Percentiles rank a stretch among this genome's conserved stretches.
These are phyloP conservation scores for Phytophthora sansomeana DNA, from an alignment of 352 stramenopile genomes.

Conservation along the genomic window DNA sequence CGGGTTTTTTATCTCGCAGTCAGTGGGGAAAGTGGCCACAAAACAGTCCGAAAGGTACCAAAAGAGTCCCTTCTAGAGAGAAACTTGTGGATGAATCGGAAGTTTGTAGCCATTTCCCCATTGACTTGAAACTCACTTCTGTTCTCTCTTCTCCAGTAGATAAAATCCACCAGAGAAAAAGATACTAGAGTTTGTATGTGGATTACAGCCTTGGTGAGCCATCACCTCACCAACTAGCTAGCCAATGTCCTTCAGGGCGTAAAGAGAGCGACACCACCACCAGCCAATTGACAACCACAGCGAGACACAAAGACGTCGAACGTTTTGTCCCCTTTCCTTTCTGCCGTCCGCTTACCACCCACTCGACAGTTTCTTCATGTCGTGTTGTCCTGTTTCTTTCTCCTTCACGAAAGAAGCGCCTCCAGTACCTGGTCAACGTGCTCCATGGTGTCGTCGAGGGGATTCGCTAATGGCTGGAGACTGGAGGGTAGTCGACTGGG, in stretches of 20 bases:
- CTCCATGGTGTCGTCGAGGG: conserved; percentile 76
- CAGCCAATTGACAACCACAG: conserved; percentile 25
- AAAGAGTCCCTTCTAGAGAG: no score
- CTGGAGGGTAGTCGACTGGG: no score
- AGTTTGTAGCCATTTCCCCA: no score
- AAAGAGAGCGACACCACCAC: conserved; percentile 7
- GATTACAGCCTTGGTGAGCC: conserved; percentile 86
- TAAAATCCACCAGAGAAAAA: conserved; percentile 9
- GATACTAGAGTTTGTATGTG: no score
- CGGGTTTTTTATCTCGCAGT: conserved; percentile 35
- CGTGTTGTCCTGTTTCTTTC: conserved; percentile 1
- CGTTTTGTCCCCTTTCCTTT: conserved; percentile 3
- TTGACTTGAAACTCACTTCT: conserved; percentile 9
- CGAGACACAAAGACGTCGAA: conserved; percentile 20
- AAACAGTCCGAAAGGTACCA: neutral
- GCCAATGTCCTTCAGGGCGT: conserved; percentile 43
- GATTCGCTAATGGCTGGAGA: conserved; percentile 38
- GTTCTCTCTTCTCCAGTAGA: neutral
- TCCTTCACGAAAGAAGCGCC: neutral
- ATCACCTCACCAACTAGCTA: conserved; percentile 57
- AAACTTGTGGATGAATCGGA: no score
- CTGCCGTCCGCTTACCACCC: conserved; percentile 23
- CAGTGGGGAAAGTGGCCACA: neutral
- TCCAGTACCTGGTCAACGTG: conserved; percentile 84
- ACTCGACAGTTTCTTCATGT: conserved; percentile 2